Evolutionary conservation across 305 asterid genomes (phyloP), one percentile per base, ranked within the genome.

Genomic region (Solanum aculeatissimum): DNA sequence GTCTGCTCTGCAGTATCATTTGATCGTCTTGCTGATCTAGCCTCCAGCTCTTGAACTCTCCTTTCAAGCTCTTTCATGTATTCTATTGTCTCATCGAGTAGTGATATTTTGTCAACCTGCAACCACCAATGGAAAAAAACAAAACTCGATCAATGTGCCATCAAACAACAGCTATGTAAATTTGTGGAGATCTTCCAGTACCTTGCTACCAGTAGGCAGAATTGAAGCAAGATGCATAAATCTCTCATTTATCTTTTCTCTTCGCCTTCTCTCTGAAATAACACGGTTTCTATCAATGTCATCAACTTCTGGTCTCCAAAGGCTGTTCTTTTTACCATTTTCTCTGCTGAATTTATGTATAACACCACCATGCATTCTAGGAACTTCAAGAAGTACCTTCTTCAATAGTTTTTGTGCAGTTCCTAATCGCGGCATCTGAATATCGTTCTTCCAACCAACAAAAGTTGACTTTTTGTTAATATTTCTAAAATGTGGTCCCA

Each of bases 181-280:
- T 32, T 81, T 32, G 81, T 18, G 51, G 1, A 55, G 53, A 25
- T 83, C 23, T 87, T 55, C 25, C 65, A 54, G 81, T 91, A 96
- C 99, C 98, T 96, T 96, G 90, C 94, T 95, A 85, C 94, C 91
- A 23, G 95, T 91, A n/a, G 99, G 99, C 79, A 96, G 90, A 83
- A 96, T 83, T 1, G 98, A 92, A 87, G 94, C 95, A 68, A 96
- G 98, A 87, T 91, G 89, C 83, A 21, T 55, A 54, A 96, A 92
- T 84, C 95, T 90, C 89, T 95, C 95, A 15, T 93, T 93, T 78
- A 95, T 90, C 87, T 93, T 96, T 81, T 92, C 95, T 82, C 95
- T 87, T 54, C 95, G 91, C 84, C 91, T 95, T 89, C 94, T 89
- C 86, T 93, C 98, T 9, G 97, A 94, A 91, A 92, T 86, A 80